These are phyloP conservation scores for Cytospora schulzeri DNA, from an alignment of 2,329 filamentous ascomycete species.

Conservation along the genomic window DNA sequence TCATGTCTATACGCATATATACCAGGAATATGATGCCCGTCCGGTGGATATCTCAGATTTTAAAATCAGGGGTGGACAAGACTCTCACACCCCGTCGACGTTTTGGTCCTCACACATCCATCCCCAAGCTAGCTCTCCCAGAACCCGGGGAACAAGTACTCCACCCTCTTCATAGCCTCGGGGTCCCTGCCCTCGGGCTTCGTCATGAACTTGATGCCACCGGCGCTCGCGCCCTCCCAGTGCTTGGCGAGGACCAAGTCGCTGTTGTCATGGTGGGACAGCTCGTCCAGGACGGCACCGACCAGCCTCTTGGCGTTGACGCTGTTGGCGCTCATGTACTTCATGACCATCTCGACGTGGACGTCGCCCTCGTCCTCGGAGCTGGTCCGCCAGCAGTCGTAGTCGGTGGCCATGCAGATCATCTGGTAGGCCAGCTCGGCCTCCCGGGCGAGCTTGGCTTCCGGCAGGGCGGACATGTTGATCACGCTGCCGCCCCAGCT, in stretches of 20 bases:
- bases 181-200: conserved; percentile 72
- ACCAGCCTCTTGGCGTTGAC: conserved; percentile 85
- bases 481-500: conserved; percentile 92
- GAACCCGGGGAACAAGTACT: conserved; percentile 87
- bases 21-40: neutral
- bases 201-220: conserved; percentile 80
- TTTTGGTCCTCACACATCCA: neutral
- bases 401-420: conserved; percentile 99
- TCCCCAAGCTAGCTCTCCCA: conserved; percentile 48
- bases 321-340: conserved; percentile 91
- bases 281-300: conserved; percentile 81
- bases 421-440: conserved; percentile 97
- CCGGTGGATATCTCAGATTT: conserved; percentile 1
- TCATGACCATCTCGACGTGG: conserved; percentile 95
- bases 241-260: conserved; percentile 81
- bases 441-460: conserved; percentile 94
- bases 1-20: neutral
- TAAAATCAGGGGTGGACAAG: neutral
- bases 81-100: neutral
- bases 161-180: conserved; percentile 76
- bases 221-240: conserved; percentile 73
- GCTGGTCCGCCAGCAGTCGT: conserved; percentile 92
- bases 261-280: conserved; percentile 74
- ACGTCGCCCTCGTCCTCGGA: conserved; percentile 62
- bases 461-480: conserved; percentile 96